Evolutionary conservation across 2,329 filamentous ascomycete genomes (phyloP), one percentile per base, ranked within the genome.

Genomic region (Bisporella sp.): DNA sequence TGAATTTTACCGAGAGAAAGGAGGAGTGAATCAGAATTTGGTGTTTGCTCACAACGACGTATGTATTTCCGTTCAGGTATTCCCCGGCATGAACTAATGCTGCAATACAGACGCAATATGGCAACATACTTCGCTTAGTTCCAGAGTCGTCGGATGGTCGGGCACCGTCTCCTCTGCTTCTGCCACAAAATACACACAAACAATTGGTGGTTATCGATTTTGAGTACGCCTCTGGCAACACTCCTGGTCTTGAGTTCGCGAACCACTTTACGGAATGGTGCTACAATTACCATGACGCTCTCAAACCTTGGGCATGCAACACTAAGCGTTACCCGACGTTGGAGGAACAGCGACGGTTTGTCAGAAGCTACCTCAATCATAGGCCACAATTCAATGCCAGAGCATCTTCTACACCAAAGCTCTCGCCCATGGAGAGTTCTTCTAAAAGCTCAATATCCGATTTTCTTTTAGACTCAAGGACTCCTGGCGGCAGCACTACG

Each of bases 201-300:
- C 92, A 95, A 69, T 79, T 99, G 11, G 79, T 97, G 12, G 93
- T 99, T 56, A 99, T 99, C 63, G 93, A 99, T 67, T 99, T 99
- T 62, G 93, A 99, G 64, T 99, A 99, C 65, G 87, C 93, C 1
- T 91, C 85, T 2, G 90, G 92, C 51, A 99, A 97, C 65, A 76
- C 84, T 0, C 83, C 82, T 0, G 93, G 90, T 1, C 75, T 89
- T 12, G 93, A 99, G 68, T 97, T 99, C 66, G 93, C 90, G 51
- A 99, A 99, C 67, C 93, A 99, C 69, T 99, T 99, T 69, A 87
- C 89, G 1, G 93, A 99, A 70, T 99, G 93, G 93, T 87, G 89
- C 60, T 97, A 97, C 75, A 92, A 99, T 69, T 99, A 99, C 69
- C 91, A 96, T 65, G 84, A 93, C 64, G 69, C 80, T 3, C 71